These are phyloP conservation scores for Myochromella boudieri DNA, from an alignment of 768 basidiomycete species.

Conservation along the genomic window DNA sequence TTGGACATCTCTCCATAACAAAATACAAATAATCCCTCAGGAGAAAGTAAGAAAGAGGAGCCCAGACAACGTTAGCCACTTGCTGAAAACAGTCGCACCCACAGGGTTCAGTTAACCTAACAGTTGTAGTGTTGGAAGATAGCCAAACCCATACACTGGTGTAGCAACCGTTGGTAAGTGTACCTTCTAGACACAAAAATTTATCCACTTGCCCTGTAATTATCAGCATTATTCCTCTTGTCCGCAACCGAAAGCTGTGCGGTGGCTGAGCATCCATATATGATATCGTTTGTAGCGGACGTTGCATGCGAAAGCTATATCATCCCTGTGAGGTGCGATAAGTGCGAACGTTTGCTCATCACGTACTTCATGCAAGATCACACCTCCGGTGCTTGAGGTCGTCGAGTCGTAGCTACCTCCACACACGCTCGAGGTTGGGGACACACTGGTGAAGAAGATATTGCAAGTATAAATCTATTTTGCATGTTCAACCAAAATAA, in stretches of 20 bases:
- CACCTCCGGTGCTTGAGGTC: constrained; percentile 9
- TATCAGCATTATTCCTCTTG: constrained; percentile 10
- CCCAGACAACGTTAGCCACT: too few relatives aligned
- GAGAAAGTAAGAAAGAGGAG: too few relatives aligned
- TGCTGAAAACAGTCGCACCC: too few relatives aligned
- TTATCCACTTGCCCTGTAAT: constrained; percentile 5
- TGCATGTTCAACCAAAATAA: background rate
- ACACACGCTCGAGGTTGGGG: constrained; percentile 4
- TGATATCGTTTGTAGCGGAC: constrained; percentile 5
- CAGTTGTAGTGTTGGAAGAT: constrained; percentile 13
- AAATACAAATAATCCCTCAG: too few relatives aligned
- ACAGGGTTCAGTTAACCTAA: too few relatives aligned
- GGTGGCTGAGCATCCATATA: constrained; percentile 11
- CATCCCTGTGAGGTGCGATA: too few relatives aligned
- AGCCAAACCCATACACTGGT: constrained; percentile 12
- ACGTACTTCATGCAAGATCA: constrained; percentile 9
- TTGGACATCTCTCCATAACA: too few relatives aligned
- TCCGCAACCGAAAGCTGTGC: constrained; percentile 4
- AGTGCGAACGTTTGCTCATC: background rate
- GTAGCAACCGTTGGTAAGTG: background rate
- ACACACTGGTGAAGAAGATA: constrained; percentile 11
- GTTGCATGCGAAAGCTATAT: constrained; percentile 9
- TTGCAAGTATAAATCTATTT: constrained; percentile 9
- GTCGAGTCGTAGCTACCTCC: constrained; percentile 9
- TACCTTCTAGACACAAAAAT: background rate